These are phyloP conservation scores for Termitomyces eurrhizus DNA, from an alignment of 768 basidiomycete genomes.

Conservation along the genomic window DNA sequence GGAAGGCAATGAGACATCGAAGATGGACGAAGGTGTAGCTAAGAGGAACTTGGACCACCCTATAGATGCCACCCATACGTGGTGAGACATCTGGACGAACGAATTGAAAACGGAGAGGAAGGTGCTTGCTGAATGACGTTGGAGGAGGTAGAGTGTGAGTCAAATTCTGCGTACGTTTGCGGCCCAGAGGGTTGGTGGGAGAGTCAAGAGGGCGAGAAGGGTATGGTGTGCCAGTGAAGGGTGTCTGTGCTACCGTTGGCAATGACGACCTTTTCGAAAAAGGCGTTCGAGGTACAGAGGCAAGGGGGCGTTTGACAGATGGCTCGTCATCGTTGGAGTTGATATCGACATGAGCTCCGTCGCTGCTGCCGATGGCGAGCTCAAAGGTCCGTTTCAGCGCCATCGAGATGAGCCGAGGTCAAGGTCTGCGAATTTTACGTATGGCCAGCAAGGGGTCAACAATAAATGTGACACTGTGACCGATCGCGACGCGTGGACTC, in stretches of 20 bases:
- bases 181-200: conserved; percentile 67
- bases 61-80: conserved; percentile 49
- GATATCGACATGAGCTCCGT: neutral
- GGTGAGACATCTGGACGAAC: conserved; percentile 30
- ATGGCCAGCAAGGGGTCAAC: conserved; percentile 6
- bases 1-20: conserved; percentile 54
- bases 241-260: conserved; percentile 18
- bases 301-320: conserved; percentile 17
- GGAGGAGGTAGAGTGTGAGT: conserved; percentile 36
- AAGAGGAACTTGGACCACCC: conserved; percentile 65
- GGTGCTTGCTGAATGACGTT: conserved; percentile 54
- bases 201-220: conserved; percentile 57
- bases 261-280: conserved; percentile 21
- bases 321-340: conserved; percentile 6
- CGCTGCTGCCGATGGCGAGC: conserved; percentile 6
- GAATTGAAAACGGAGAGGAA: conserved; percentile 62
- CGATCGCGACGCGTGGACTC: conserved; percentile 14
- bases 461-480: conserved; percentile 15
- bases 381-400: conserved; percentile 17
- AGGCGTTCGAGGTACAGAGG: conserved; percentile 21
- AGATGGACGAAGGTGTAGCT: conserved; percentile 69
- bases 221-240: conserved; percentile 36
- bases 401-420: conserved; percentile 8
- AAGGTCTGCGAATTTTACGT: neutral
- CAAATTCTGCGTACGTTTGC: conserved; percentile 41